Evolutionary conservation across 495 filamentous ascomycete genomes (phyloP).

Genomic region (Chaetomium tenue): DNA sequence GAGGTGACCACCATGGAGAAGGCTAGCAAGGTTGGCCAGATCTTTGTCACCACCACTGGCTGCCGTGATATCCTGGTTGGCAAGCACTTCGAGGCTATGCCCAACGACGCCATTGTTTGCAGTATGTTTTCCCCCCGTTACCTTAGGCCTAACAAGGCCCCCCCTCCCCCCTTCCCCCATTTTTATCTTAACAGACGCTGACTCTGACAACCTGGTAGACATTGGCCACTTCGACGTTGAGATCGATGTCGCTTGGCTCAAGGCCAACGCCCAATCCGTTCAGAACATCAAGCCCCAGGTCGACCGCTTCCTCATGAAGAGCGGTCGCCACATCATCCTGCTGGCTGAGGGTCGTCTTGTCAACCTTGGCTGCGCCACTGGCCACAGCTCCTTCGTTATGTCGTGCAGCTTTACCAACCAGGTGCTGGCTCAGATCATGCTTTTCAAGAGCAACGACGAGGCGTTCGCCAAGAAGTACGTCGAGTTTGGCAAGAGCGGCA

Average conservation of each 20-base stretch:
- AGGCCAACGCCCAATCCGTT: conserved; percentile 83
- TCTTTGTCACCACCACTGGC: conserved; percentile 98
- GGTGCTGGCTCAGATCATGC: conserved; percentile 97
- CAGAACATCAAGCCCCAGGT: conserved; percentile 99
- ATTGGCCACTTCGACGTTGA: conserved; percentile 99
- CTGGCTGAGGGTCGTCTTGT: conserved; percentile 97
- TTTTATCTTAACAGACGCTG: conserved; percentile 15
- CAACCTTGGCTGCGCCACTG: conserved; percentile 97
- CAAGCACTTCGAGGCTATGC: conserved; percentile 94
- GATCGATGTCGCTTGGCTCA: conserved; percentile 99
- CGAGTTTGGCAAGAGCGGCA: conserved; percentile 86
- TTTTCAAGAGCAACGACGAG: conserved; percentile 88
- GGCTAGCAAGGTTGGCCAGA: conserved; percentile 81
- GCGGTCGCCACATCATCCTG: conserved; percentile 94
- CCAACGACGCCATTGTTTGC: conserved; percentile 98
- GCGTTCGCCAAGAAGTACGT: conserved; percentile 89
- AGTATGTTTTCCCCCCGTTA: conserved; percentile 57
- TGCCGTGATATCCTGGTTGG: conserved; percentile 95
- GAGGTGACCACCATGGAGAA: conserved; percentile 98
- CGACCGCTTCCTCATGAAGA: conserved; percentile 93
- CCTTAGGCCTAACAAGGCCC: too few relatives aligned
- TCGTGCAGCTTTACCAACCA: conserved; percentile 99
- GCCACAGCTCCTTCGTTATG: conserved; percentile 99
- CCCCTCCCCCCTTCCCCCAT: background rate
- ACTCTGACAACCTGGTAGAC: conserved; percentile 55